Percentiles rank a stretch among this genome's conserved stretches.
Conservation (phyloP, 2,329 filamentous ascomycete species). For the Orbilia blumenaviensis region DNA sequence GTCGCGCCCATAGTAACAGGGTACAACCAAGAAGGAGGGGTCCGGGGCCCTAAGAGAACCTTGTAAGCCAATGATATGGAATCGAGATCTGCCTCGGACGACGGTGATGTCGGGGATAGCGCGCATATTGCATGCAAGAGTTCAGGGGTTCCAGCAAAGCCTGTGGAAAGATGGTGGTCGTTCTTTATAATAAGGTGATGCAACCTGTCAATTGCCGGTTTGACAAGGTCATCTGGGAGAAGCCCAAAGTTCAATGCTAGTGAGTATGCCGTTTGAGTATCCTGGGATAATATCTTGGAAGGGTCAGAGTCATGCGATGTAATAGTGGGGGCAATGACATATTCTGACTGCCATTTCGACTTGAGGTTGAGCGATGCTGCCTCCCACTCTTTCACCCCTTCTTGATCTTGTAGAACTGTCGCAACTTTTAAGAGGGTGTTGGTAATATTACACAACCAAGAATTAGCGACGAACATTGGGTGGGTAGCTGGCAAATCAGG, state of each 20-base stretch:
- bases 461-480: constrained; percentile 63
- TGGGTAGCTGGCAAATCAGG: constrained; percentile 62
- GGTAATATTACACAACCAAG: constrained; percentile 64
- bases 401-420: constrained; percentile 58
- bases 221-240: constrained; percentile 49
- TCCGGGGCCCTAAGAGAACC: constrained; percentile 64
- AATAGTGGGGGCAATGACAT: background rate
- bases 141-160: constrained; percentile 64
- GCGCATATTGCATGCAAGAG: constrained; percentile 59
- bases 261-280: constrained; percentile 62
- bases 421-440: constrained; percentile 61
- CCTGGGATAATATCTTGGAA: constrained; percentile 59
- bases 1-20: constrained; percentile 64
- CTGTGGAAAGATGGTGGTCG: constrained; percentile 62
- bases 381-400: constrained; percentile 54
- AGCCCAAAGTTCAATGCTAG: constrained; percentile 62
- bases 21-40: constrained; percentile 65
- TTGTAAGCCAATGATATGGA: constrained; percentile 60
- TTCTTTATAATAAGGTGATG: constrained; percentile 58
- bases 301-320: background rate
- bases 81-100: background rate
- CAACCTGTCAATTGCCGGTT: constrained; percentile 58
- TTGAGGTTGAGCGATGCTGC: background rate
- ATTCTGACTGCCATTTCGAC: constrained; percentile 29
- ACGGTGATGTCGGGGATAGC: constrained; percentile 57